These are phyloP conservation scores for Botrytis elliptica DNA, from an alignment of 2,329 filamentous ascomycete genomes.

Conservation along the genomic window DNA sequence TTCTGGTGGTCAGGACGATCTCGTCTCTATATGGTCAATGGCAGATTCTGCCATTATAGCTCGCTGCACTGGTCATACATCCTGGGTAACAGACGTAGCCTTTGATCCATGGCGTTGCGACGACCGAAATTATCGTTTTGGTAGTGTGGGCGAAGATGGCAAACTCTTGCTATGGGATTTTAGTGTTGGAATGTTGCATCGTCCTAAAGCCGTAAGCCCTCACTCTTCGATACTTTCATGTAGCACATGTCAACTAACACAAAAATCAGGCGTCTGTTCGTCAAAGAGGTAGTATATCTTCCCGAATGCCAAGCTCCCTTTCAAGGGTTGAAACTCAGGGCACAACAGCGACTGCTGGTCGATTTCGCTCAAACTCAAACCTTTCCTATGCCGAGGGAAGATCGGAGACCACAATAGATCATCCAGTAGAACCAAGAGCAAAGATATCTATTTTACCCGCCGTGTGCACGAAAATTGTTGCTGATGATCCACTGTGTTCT, in stretches of 20 bases:
- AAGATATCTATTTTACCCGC: slow-evolving; percentile 84
- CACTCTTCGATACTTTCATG: slow-evolving; percentile 17
- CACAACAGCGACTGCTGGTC: slow-evolving; percentile 49
- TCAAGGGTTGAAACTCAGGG: slow-evolving; percentile 63
- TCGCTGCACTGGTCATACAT: slow-evolving; percentile 90
- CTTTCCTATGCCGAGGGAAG: slow-evolving; percentile 51
- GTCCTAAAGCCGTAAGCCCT: slow-evolving; percentile 74
- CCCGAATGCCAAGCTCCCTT: slow-evolving; percentile 47
- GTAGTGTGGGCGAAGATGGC: slow-evolving; percentile 92
- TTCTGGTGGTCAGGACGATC: slow-evolving; percentile 92
- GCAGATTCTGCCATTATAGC: slow-evolving; percentile 82
- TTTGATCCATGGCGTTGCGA: slow-evolving; percentile 98
- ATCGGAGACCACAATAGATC: slow-evolving; percentile 63
- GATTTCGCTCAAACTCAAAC: slow-evolving; percentile 70
- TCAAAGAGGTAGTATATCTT: slow-evolving; percentile 53
- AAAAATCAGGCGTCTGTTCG: slow-evolving; percentile 51
- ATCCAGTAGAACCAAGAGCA: slow-evolving; percentile 81
- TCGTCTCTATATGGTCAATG: slow-evolving; percentile 94
- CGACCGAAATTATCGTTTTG: slow-evolving; percentile 91
- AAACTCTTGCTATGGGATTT: slow-evolving; percentile 95
- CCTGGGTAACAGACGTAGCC: slow-evolving; percentile 89
- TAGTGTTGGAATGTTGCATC: slow-evolving; percentile 91
- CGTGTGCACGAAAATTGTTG: slow-evolving; percentile 71
- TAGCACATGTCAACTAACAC: slow-evolving; percentile 4
- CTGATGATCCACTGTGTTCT: slow-evolving; percentile 85